Conservation (phyloP, 495 filamentous ascomycete genomes). For the Lophium mytilinum region DNA sequence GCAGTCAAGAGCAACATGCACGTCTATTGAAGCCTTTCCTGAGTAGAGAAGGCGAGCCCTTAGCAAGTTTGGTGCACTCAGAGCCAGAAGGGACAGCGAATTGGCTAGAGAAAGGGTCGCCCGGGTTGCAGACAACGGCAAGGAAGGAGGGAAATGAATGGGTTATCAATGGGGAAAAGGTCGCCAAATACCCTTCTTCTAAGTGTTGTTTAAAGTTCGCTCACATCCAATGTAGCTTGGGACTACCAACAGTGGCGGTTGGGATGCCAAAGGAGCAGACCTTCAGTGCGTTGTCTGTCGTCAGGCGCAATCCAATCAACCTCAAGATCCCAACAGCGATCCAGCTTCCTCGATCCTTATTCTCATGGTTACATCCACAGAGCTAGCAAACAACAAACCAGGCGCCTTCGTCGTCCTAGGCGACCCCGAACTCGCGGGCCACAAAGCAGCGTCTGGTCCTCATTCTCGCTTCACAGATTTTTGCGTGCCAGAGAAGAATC, state of each 20-base stretch:
- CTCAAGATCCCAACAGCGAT: constrained; percentile 19
- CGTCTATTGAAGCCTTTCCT: constrained; percentile 45
- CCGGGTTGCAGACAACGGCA: constrained; percentile 43
- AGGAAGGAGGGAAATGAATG: constrained; percentile 44
- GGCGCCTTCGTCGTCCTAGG: constrained; percentile 38
- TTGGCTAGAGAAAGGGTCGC: constrained; percentile 42
- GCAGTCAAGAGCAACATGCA: constrained; percentile 34
- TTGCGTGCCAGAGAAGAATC: constrained; percentile 39
- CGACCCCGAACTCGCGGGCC: constrained; percentile 38
- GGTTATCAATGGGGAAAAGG: constrained; percentile 51
- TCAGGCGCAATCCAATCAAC: constrained; percentile 6
- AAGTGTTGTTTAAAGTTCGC: background rate
- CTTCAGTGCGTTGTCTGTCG: constrained; percentile 48
- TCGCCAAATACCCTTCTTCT: constrained; percentile 6
- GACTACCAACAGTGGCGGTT: constrained; percentile 48
- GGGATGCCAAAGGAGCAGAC: constrained; percentile 46
- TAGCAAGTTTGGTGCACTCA: constrained; percentile 45
- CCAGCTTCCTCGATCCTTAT: constrained; percentile 40
- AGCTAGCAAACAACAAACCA: constrained; percentile 36
- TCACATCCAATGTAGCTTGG: constrained; percentile 33
- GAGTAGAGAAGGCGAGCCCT: constrained; percentile 36
- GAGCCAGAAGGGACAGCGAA: constrained; percentile 47
- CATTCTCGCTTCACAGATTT: constrained; percentile 43
- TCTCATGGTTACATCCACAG: constrained; percentile 40
- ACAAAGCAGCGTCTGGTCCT: constrained; percentile 40